Evolutionary conservation across 2,329 filamentous ascomycete species (phyloP).

Genomic region (Aspergillus pseudonomiae): DNA sequence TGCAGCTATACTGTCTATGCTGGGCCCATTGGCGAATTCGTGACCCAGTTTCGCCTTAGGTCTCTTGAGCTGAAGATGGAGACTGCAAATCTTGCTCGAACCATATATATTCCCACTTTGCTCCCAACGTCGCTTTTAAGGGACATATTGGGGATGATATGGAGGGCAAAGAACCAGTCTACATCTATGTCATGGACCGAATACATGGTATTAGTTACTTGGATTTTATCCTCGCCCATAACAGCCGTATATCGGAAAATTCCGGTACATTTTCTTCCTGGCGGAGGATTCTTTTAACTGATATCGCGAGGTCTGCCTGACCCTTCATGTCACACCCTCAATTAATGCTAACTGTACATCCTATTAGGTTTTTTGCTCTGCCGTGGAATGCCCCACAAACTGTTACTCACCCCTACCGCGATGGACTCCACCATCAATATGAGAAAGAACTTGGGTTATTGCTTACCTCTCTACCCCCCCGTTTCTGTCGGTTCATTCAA

Average conservation of each 20-base stretch:
- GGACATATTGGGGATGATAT: constrained; percentile 33
- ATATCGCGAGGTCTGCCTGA: constrained; percentile 34
- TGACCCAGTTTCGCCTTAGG: constrained; percentile 41
- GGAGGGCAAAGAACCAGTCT: constrained; percentile 36
- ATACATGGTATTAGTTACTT: constrained; percentile 40
- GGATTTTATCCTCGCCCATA: constrained; percentile 38
- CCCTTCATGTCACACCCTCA: background rate
- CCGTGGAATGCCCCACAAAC: no score
- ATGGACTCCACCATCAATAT: constrained; percentile 29
- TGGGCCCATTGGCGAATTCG: constrained; percentile 35
- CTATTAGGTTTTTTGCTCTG: no score
- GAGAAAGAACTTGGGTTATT: constrained; percentile 37
- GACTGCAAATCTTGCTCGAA: constrained; percentile 31
- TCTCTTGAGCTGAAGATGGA: no score
- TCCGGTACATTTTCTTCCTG: constrained; percentile 35
- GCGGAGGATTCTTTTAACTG: constrained; percentile 40
- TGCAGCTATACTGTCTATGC: constrained; percentile 49
- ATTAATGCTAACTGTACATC: background rate
- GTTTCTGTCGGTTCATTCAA: constrained; percentile 40
- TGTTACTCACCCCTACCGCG: constrained; percentile 29
- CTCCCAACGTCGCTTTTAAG: constrained; percentile 29
- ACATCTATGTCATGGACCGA: constrained; percentile 40
- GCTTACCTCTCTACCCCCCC: constrained; percentile 35
- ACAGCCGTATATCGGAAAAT: constrained; percentile 33
- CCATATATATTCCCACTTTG: constrained; percentile 38